Evolutionary conservation across 257 asterid genomes (phyloP).

Genomic region (Rubia yunnanensis): DNA sequence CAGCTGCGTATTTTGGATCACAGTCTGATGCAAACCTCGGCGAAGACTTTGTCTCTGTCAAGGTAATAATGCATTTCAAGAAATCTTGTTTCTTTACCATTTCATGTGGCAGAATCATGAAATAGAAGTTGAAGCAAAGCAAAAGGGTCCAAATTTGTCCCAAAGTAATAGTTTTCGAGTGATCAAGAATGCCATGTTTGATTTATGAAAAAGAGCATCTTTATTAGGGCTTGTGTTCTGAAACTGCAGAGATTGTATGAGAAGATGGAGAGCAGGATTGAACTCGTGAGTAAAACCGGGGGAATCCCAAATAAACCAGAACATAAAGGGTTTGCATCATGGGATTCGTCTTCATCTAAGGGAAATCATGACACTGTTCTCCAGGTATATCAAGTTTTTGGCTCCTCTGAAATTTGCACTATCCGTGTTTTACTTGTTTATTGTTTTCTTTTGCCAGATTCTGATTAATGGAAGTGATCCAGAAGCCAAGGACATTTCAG

Average conservation of each 20-base stretch:
- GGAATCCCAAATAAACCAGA: slow-evolving; percentile 28
- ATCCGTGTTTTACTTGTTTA: not conserved
- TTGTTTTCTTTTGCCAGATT: slow-evolving; percentile 25
- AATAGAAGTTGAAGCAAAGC: not conserved
- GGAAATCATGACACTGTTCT: slow-evolving; percentile 62
- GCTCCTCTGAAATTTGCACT: not conserved
- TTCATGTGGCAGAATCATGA: not conserved
- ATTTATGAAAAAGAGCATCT: too few species aligned
- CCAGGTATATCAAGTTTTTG: slow-evolving; percentile 29
- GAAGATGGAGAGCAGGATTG: slow-evolving; percentile 57
- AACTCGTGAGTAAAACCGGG: slow-evolving; percentile 32
- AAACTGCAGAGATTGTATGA: slow-evolving; percentile 45
- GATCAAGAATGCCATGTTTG: not conserved
- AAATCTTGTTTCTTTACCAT: not conserved
- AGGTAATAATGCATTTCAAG: slow-evolving; percentile 31
- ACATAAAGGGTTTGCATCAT: slow-evolving; percentile 39
- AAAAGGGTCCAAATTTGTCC: not conserved
- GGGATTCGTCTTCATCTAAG: slow-evolving; percentile 49
- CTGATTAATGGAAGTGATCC: slow-evolving; percentile 44
- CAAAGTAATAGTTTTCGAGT: not conserved
- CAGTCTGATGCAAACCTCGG: slow-evolving; percentile 25
- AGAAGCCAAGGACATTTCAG: slow-evolving; percentile 41
- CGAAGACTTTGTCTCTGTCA: slow-evolving; percentile 29
- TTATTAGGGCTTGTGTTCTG: not conserved
- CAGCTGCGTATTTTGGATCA: slow-evolving; percentile 50